Conservation (phyloP, 2,329 filamentous ascomycete genomes). For the Stemphylium lycopersici region DNA sequence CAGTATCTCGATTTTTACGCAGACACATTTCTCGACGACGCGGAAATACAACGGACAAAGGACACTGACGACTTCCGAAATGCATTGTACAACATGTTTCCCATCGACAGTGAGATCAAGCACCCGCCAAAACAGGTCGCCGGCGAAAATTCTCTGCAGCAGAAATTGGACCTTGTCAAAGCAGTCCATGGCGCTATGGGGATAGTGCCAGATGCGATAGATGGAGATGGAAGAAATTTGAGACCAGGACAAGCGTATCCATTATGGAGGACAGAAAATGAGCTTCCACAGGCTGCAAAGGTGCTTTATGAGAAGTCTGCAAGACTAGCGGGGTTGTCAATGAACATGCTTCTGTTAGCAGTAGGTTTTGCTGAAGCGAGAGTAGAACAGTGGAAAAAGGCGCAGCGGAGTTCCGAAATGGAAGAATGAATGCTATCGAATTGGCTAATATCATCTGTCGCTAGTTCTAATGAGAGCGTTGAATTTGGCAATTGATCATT, state of each 20-base stretch:
- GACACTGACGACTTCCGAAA: conserved; percentile 50
- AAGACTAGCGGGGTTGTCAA: conserved; percentile 56
- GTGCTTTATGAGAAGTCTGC: conserved; percentile 60
- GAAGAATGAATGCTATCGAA: too few relatives aligned
- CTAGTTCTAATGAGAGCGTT: too few relatives aligned
- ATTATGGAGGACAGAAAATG: conserved; percentile 55
- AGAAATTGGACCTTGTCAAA: conserved; percentile 47
- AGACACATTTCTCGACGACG: conserved; percentile 64
- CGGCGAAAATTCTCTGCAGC: conserved; percentile 35
- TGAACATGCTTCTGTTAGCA: conserved; percentile 58
- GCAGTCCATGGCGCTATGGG: conserved; percentile 53
- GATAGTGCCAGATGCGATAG: conserved; percentile 47
- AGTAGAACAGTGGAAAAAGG: conserved; percentile 33
- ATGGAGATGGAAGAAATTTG: conserved; percentile 35
- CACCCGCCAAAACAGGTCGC: conserved; percentile 10
- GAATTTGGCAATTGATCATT: too few relatives aligned
- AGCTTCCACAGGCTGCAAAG: conserved; percentile 54
- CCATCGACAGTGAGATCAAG: conserved; percentile 26
- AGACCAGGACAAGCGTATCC: conserved; percentile 59
- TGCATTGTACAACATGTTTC: conserved; percentile 53
- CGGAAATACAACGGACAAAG: conserved; percentile 42
- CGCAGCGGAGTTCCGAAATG: conserved; percentile 8
- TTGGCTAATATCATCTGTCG: too few relatives aligned
- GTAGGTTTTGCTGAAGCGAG: conserved; percentile 57
- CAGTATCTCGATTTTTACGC: conserved; percentile 81